Conservation (phyloP, 306 rosid species). For the Glycine tomentella region DNA sequence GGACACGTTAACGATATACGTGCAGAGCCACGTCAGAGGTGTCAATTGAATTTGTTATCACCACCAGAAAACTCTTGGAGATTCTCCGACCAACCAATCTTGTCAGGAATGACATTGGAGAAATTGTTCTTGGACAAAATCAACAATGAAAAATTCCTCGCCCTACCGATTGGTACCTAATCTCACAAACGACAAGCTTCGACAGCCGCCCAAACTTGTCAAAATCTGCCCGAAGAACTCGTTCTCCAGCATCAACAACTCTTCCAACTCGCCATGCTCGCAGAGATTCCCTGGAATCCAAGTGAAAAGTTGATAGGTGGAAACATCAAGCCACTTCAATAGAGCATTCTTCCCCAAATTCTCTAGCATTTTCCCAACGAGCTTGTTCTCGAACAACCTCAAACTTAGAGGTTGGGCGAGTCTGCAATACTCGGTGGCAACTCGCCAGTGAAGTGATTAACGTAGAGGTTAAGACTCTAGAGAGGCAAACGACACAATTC, state of each 20-base stretch:
- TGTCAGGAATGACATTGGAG: constrained; percentile 71
- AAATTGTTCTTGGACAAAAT: constrained; percentile 68
- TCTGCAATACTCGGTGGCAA: constrained; percentile 69
- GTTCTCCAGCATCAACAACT: constrained; percentile 69
- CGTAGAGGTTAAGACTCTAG: no score
- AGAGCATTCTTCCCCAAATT: constrained; percentile 72
- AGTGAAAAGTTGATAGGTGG: constrained; percentile 67
- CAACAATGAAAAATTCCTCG: constrained; percentile 64
- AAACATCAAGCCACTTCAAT: constrained; percentile 70
- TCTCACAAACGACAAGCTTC: constrained; percentile 65
- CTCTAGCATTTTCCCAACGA: constrained; percentile 69
- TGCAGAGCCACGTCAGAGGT: no score
- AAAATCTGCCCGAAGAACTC: constrained; percentile 69
- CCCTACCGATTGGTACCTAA: constrained; percentile 68
- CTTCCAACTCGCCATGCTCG: constrained; percentile 60
- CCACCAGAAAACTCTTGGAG: constrained; percentile 40
- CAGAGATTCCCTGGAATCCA: constrained; percentile 69
- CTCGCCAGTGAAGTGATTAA: constrained; percentile 68
- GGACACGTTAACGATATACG: no score
- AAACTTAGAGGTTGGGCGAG: constrained; percentile 68
- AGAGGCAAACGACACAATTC: constrained; percentile 67
- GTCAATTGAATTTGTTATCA: no score
- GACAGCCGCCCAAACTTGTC: constrained; percentile 63
- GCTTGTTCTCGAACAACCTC: constrained; percentile 63
- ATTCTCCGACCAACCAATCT: constrained; percentile 68